These are phyloP conservation scores for Trichoderma oligosporum DNA, from an alignment of 2,329 filamentous ascomycete species.

Conservation along the genomic window DNA sequence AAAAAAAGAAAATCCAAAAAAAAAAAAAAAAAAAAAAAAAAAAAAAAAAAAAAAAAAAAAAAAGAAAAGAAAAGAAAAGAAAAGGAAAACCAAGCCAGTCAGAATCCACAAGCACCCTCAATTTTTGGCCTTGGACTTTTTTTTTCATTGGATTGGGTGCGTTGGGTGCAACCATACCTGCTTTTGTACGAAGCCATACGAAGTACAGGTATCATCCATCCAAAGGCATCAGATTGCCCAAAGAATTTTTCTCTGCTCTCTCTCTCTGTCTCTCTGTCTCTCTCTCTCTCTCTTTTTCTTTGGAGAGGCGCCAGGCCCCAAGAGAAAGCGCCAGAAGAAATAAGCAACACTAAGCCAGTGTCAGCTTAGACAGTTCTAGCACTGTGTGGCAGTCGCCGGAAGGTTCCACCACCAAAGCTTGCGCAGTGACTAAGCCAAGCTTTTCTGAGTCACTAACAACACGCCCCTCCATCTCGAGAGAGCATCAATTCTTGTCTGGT, in stretches of 20 bases:
- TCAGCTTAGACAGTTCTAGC: constrained; percentile 14
- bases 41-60: too few species aligned
- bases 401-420: constrained; percentile 18
- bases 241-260: too few species aligned
- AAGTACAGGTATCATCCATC: too few species aligned
- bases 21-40: too few species aligned
- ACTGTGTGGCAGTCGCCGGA: constrained; percentile 24
- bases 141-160: not conserved
- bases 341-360: constrained; percentile 19
- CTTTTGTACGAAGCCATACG: too few species aligned
- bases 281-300: too few species aligned
- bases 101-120: not conserved
- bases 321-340: not conserved
- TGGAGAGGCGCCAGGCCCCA: too few species aligned
- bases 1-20: too few species aligned
- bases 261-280: too few species aligned
- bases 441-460: not conserved
- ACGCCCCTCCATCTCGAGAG: constrained; percentile 13
- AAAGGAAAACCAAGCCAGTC: not conserved
- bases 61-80: not conserved
- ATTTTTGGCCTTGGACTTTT: not conserved
- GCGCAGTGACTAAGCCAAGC: constrained; percentile 18
- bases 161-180: not conserved
- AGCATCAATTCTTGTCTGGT: not conserved
- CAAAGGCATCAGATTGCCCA: too few species aligned